A percentile compares a stretch with the other conserved stretches of the same genome.
Conservation (phyloP, 495 filamentous ascomycete genomes). For the Trypethelium eluteriae region DNA sequence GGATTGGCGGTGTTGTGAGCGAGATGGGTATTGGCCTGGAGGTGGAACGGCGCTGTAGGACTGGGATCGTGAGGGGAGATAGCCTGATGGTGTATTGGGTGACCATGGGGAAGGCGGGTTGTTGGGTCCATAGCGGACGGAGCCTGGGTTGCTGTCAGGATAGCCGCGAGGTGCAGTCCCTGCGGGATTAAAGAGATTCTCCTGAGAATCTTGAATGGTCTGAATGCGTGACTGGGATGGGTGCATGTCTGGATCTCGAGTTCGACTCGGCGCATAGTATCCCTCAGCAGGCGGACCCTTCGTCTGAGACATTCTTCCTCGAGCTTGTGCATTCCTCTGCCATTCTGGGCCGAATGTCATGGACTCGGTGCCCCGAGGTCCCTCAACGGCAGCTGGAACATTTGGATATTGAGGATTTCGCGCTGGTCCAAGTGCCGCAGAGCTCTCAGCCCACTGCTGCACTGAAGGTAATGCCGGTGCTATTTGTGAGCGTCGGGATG, state of each 20-base stretch:
- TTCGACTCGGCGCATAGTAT: slow-evolving; percentile 12
- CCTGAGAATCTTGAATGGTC: background rate
- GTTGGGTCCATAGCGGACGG: background rate
- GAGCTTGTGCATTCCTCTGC: slow-evolving; percentile 4
- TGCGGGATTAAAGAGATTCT: background rate
- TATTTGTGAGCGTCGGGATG: background rate
- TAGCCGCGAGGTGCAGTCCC: background rate
- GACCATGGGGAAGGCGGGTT: background rate
- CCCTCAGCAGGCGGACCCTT: slow-evolving; percentile 7
- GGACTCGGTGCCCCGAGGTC: slow-evolving; percentile 5
- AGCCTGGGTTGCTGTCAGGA: background rate
- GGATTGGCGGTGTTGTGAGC: background rate
- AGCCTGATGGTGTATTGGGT: background rate
- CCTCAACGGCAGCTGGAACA: background rate
- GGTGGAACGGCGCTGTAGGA: background rate
- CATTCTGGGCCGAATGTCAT: slow-evolving; percentile 9
- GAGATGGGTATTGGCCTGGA: background rate
- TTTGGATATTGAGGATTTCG: background rate
- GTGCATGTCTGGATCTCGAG: background rate
- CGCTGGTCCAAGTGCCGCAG: background rate
- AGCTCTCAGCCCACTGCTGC: slow-evolving; percentile 5
- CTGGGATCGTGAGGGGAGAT: background rate
- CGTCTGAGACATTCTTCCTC: background rate
- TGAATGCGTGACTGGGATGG: background rate
- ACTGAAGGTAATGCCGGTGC: background rate